Percentiles rank a stretch among this genome's conserved stretches.
Evolutionary conservation across 306 rosid genomes (phyloP).

Genomic region (Vicia sativa): DNA sequence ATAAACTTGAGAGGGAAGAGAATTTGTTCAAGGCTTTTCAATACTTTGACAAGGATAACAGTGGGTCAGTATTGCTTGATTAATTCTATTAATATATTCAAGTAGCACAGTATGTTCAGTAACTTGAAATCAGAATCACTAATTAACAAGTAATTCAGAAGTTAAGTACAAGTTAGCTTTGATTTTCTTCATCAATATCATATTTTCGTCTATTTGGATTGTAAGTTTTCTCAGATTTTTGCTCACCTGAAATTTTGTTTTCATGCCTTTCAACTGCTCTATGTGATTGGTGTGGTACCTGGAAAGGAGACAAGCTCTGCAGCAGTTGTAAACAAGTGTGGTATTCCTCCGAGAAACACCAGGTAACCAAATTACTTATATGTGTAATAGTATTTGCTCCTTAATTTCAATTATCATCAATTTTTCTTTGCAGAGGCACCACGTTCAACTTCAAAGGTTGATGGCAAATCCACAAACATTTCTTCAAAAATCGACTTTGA

Average conservation of each 20-base stretch:
- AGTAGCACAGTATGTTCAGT: background rate
- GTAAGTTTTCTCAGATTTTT: background rate
- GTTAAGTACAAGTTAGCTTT: background rate
- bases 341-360: too few species aligned
- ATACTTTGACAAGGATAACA: conserved; percentile 77
- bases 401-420: too few species aligned
- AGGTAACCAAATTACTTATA: too few species aligned
- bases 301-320: conserved; percentile 86
- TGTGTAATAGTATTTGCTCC: too few species aligned
- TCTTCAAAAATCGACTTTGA: conserved; percentile 68
- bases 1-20: conserved; percentile 80
- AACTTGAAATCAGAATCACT: conserved; percentile 8
- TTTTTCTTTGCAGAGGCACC: conserved; percentile 66
- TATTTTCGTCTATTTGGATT: background rate
- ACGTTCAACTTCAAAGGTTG: conserved; percentile 54
- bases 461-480: conserved; percentile 45
- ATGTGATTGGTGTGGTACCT: conserved; percentile 82
- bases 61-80: conserved; percentile 56
- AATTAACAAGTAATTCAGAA: background rate
- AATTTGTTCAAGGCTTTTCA: conserved; percentile 74
- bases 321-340: too few species aligned
- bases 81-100: background rate
- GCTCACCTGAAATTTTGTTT: conserved; percentile 15
- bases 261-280: conserved; percentile 36
- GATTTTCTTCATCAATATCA: background rate